Base-by-base conservation (phyloP, 164 flowering plant genomes). In the Vitis rotundifolia region DNA sequence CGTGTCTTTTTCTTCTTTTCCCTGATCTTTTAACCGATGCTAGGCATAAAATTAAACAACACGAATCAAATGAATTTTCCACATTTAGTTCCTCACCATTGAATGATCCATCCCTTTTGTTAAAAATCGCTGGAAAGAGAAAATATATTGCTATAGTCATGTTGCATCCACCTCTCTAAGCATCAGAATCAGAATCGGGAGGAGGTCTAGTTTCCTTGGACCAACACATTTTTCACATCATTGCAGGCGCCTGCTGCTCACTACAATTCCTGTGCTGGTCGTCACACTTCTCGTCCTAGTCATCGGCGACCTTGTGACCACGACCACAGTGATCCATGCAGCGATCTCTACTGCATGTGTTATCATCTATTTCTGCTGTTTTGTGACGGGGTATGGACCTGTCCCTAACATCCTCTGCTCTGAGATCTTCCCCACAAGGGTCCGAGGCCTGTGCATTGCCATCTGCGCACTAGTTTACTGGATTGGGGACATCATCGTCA, bases 381-480 rank as follows among this genome's bases (percentile, higher is more conserved):
- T 85, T 56, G 85, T 81, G 37, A 74, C 71, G 77, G 85, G 71
- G 0, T 85, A 79, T 61, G 87, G 87, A 2, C 89, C 87, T 14
- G 78, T 83, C 68, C 87, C 89, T 0, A 85, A 85, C 48, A 85
- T 85, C 56, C 84, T 83, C 44, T 85, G 87, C 73, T 73, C 87
- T 0, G 88, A 85, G 72, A 85, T 85, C 51, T 85, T 85, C 76
- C 87, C 87, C 1, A 83, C 86, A 3, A 72, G 84, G 49, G 87
- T 85, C n/a, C 79, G 87, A 58, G 87, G 87, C 37, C 77, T 85
- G 61, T 85, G 87, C 81, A 85, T 85, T 49, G 85, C 87, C 22
- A 81, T 85, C 28, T 85, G 89, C 31, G 85, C 85, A 19, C 28
- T 85, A 29, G 82, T 75, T 16, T 85, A 56, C 83, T 85, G 87